These are phyloP conservation scores for Starmerella khaoyaiensis DNA, from an alignment of 805 yeast species.

Conservation along the genomic window DNA sequence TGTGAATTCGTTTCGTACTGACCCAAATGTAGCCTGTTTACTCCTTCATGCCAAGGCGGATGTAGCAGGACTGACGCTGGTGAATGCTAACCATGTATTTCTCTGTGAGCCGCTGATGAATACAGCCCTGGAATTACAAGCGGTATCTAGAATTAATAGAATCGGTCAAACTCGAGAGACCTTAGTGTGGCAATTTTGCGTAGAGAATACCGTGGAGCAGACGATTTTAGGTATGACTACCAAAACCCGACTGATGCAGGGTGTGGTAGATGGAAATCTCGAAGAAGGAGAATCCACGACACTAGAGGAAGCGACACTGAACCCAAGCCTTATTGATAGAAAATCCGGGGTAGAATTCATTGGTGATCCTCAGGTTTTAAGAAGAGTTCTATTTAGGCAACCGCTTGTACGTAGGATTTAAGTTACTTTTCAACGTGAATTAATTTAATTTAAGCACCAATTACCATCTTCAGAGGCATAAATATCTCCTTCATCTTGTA, in stretches of 20 bases:
- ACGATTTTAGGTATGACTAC: conserved; percentile 62
- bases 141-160: conserved; percentile 80
- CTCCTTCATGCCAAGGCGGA: conserved; percentile 73
- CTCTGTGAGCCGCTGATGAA: conserved; percentile 87
- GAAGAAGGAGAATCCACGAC: conserved; percentile 15
- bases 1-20: conserved; percentile 31
- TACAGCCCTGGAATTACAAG: conserved; percentile 77
- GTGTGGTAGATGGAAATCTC: conserved; percentile 19
- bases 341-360: conserved; percentile 20
- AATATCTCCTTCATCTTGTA: conserved; percentile 8
- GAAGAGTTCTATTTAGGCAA: too few species aligned
- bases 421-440: too few species aligned
- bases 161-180: conserved; percentile 79
- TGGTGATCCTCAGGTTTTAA: conserved; percentile 7
- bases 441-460: too few species aligned
- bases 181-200: conserved; percentile 83
- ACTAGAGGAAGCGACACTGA: conserved; percentile 12
- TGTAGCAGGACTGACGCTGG: conserved; percentile 67
- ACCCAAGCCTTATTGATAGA: conserved; percentile 15
- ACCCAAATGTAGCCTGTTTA: conserved; percentile 62
- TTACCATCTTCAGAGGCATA: too few species aligned
- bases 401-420: too few species aligned
- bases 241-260: conserved; percentile 37
- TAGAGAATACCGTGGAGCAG: conserved; percentile 77
- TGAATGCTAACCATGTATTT: conserved; percentile 86